Evolutionary conservation across 345 rosid genomes (phyloP).

Genomic region (Gossypioides kirkii): DNA sequence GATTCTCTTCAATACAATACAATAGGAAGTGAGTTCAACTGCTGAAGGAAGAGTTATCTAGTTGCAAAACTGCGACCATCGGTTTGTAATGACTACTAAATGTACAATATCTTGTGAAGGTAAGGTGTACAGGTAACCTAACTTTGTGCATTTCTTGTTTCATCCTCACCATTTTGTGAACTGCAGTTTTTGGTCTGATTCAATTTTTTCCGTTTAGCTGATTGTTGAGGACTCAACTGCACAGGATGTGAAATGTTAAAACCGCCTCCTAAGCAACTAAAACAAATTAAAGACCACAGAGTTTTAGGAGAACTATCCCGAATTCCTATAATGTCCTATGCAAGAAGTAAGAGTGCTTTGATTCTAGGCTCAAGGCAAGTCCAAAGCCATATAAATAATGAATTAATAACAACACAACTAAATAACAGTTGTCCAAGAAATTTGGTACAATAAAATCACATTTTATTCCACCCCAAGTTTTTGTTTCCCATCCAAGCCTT

Average conservation of each 20-base stretch:
- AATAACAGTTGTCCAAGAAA: no score
- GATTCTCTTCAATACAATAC: neutral
- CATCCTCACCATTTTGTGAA: neutral
- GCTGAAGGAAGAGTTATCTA: neutral
- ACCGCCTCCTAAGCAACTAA: neutral
- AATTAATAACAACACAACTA: neutral
- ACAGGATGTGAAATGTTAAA: conserved; percentile 18
- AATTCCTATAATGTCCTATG: neutral
- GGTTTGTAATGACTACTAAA: neutral
- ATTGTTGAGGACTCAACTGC: conserved; percentile 56
- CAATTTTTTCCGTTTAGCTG: conserved; percentile 34
- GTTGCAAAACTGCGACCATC: neutral
- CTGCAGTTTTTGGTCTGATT: neutral
- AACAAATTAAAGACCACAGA: neutral
- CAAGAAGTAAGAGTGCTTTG: neutral
- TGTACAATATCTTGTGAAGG: conserved; percentile 1
- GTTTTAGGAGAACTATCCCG: neutral
- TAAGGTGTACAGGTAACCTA: neutral
- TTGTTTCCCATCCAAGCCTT: no score
- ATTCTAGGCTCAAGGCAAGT: neutral
- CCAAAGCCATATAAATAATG: neutral
- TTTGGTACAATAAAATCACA: no score
- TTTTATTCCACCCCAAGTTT: no score
- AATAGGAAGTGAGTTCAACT: neutral
- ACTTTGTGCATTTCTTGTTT: neutral